Percentiles rank a stretch among this genome's conserved stretches.
Evolutionary conservation across 2,329 filamentous ascomycete genomes (phyloP).

Genomic region (Ascochyta fabae): DNA sequence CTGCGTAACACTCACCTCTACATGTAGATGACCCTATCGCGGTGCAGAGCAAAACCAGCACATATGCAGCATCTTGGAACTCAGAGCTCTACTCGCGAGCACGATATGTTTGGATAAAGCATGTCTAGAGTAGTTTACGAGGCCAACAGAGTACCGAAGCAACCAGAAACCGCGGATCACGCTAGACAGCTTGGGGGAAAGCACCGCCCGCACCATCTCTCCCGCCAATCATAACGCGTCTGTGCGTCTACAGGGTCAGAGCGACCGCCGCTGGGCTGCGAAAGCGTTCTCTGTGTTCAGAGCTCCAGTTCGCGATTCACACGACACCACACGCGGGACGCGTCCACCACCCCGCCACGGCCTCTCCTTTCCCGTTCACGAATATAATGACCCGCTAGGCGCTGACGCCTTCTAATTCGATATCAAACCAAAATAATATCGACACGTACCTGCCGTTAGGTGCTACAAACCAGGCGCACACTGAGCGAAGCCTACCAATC

Average conservation of each 20-base stretch:
- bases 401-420: conserved; percentile 29
- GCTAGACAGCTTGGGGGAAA: not conserved
- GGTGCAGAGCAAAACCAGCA: too few relatives aligned
- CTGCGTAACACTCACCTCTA: too few relatives aligned
- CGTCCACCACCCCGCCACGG: conserved; percentile 35
- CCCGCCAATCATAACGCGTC: conserved; percentile 4
- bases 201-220: not conserved
- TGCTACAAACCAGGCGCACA: conserved; percentile 21
- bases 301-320: conserved; percentile 38
- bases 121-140: not conserved
- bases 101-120: not conserved
- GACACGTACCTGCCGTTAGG: conserved; percentile 13
- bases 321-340: conserved; percentile 39
- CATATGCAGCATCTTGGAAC: not conserved
- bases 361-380: conserved; percentile 34
- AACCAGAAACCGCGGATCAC: conserved; percentile 5
- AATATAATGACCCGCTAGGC: conserved; percentile 39
- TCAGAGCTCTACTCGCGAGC: not conserved
- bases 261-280: conserved; percentile 13
- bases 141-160: conserved; percentile 1
- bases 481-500: conserved; percentile 28
- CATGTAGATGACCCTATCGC: too few relatives aligned
- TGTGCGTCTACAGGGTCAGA: conserved; percentile 10
- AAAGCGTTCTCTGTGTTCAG: conserved; percentile 17
- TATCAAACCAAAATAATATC: conserved; percentile 28